Conservation (phyloP, 768 basidiomycete species). For the Crassisporium funariophilum region DNA sequence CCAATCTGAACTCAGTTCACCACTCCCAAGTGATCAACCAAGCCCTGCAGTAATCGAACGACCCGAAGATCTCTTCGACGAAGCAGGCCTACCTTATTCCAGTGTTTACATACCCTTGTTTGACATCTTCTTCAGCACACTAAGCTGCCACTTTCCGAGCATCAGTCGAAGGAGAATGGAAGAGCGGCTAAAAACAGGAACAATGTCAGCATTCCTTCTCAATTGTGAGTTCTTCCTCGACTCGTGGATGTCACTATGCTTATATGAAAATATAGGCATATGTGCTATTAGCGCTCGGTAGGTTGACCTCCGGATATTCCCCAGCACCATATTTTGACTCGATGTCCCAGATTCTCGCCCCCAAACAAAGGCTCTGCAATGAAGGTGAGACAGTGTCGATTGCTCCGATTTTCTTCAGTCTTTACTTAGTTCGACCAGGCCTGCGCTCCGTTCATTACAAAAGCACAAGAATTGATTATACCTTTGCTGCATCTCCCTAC, state of each 20-base stretch:
- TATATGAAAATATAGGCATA: not conserved
- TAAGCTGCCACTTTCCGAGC: constrained; percentile 2
- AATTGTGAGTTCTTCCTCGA: not conserved
- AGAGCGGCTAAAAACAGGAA: constrained; percentile 3
- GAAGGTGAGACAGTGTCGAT: not conserved
- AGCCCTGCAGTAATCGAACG: not conserved
- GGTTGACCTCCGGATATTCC: not conserved
- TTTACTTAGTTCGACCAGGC: not conserved
- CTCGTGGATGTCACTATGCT: not conserved
- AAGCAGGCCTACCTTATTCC: not conserved
- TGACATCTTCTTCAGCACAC: constrained; percentile 1
- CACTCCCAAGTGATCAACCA: not conserved
- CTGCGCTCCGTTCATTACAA: constrained; percentile 4
- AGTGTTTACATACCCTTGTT: not conserved
- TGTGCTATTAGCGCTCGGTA: constrained; percentile 5
- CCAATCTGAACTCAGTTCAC: constrained; percentile 1
- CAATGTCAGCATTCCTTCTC: constrained; percentile 2
- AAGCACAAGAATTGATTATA: constrained; percentile 6
- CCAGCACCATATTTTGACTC: too few relatives aligned
- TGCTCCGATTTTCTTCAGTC: not conserved
- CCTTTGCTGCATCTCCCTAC: constrained; percentile 4
- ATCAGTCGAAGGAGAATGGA: constrained; percentile 2
- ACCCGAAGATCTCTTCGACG: constrained; percentile 1
- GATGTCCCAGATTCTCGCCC: not conserved
- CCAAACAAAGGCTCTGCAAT: not conserved